phyloP scores from a whole-genome alignment of 257 asterid genomes.

The Solanum stenotomum region DNA sequence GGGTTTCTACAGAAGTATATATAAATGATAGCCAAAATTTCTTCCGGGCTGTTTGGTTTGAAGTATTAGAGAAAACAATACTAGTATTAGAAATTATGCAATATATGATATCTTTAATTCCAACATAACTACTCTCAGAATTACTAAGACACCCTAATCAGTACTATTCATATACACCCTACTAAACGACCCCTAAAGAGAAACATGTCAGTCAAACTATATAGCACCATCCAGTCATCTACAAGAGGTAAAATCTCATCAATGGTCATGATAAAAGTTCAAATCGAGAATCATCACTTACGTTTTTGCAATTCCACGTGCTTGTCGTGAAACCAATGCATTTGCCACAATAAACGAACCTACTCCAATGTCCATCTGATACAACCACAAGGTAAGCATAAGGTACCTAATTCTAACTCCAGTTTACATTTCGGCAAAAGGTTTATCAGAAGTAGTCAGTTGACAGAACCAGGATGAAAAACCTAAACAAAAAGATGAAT shows the following conservation, averaged over 20 bases:
- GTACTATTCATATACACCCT: not conserved
- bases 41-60: not conserved
- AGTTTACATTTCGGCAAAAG: not conserved
- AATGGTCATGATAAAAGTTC: not conserved
- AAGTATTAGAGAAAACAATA: not conserved
- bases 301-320: conserved; percentile 60
- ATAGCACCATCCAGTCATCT: not conserved
- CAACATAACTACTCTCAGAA: not conserved
- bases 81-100: not conserved
- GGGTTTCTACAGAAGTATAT: not conserved
- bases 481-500: not conserved
- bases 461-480: not conserved
- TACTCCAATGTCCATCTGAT: conserved; percentile 96
- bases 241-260: not conserved
- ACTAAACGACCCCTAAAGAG: not conserved
- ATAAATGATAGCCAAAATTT: not conserved
- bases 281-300: conserved; percentile 19
- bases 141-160: not conserved
- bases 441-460: not conserved
- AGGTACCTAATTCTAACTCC: not conserved
- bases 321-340: conserved; percentile 82
- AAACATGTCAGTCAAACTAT: not conserved
- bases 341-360: conserved; percentile 87
- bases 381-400: not conserved
- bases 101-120: not conserved